phyloP scores from a whole-genome alignment of 2,329 filamentous ascomycete species.

The Diaporthe citrichinensis region DNA sequence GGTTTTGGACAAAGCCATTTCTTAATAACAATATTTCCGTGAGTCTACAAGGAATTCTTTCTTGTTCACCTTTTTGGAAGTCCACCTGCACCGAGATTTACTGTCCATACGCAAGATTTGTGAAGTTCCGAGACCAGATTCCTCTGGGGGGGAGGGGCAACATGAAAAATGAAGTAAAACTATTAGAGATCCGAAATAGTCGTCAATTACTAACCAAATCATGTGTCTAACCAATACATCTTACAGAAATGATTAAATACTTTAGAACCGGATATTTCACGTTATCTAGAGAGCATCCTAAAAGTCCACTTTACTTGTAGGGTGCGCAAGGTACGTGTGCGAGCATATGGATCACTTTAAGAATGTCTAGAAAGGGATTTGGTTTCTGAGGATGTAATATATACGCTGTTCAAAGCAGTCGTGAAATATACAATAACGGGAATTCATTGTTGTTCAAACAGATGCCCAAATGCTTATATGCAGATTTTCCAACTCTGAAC shows the following conservation, averaged over 20 bases:
- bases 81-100: not conserved
- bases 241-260: too few relatives aligned
- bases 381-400: not conserved
- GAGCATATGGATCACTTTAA: not conserved
- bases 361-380: not conserved
- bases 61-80: not conserved
- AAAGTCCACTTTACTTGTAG: not conserved
- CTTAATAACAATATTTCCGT: not conserved
- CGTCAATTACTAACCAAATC: not conserved
- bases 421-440: constrained; percentile 9
- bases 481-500: not conserved
- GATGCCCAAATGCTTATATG: constrained; percentile 16
- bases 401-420: not conserved
- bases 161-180: not conserved
- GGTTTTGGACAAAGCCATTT: not conserved
- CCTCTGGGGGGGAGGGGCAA: too few relatives aligned
- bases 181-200: too few relatives aligned
- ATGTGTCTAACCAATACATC: too few relatives aligned
- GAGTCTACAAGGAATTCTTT: not conserved
- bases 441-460: not conserved
- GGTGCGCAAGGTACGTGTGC: too few relatives aligned
- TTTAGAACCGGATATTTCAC: too few relatives aligned
- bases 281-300: not conserved
- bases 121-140: too few relatives aligned
- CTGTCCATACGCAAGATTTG: not conserved